Percentiles rank a stretch among this genome's conserved stretches.
Conservation (phyloP, 345 rosid genomes). For the Eucalyptus grandis region DNA sequence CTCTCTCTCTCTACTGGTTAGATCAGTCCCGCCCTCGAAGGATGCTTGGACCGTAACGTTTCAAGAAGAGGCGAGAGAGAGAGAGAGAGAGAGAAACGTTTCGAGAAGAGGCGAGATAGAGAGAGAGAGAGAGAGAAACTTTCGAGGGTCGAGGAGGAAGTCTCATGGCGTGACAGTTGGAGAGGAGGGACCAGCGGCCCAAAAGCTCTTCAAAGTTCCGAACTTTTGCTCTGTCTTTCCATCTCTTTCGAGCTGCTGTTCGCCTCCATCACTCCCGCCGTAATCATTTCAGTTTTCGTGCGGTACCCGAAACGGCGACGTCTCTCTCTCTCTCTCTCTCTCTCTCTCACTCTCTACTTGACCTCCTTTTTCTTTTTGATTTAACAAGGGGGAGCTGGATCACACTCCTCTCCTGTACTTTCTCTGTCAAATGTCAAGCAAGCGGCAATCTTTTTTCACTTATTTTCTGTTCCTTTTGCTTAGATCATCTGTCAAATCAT, state of each 20-base stretch:
- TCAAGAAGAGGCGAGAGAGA: neutral
- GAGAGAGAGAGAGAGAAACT: neutral
- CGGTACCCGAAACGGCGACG: neutral
- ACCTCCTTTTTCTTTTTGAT: neutral
- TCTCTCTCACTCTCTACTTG: neutral
- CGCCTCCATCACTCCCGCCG: constrained; percentile 11
- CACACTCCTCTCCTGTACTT: neutral
- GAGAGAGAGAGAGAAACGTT: too few relatives aligned
- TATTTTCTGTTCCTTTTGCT: neutral
- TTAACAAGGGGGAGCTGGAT: neutral
- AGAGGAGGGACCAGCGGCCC: neutral
- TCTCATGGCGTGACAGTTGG: constrained; percentile 1
- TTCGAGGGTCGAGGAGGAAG: constrained; percentile 7
- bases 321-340: neutral
- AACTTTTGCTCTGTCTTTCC: neutral
- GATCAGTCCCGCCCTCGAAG: constrained; percentile 16
- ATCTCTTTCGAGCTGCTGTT: neutral
- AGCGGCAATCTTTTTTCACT: neutral
- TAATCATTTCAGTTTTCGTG: constrained; percentile 8
- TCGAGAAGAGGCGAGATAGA: too few relatives aligned
- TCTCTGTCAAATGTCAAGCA: neutral
- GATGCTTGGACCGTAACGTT: neutral
- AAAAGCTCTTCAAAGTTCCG: neutral
- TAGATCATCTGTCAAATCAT: neutral
- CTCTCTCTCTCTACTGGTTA: neutral